Evolutionary conservation across 805 yeast species (phyloP).

Genomic region (Spencermartinsiella europaea): DNA sequence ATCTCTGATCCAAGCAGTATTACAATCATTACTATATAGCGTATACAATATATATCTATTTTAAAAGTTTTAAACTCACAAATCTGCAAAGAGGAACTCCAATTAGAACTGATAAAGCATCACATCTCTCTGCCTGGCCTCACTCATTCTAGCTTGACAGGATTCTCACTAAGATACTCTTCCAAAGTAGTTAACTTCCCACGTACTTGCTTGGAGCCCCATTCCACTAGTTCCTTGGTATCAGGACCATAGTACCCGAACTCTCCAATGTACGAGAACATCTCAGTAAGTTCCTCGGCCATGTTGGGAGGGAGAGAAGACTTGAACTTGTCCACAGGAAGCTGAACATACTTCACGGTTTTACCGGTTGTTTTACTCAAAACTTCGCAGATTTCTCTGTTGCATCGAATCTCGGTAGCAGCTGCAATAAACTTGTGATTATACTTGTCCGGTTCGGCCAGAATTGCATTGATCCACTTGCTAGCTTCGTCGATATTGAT

Average conservation of each 20-base stretch:
- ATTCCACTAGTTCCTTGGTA: slow-evolving; percentile 2
- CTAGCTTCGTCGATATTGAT: slow-evolving; percentile 4
- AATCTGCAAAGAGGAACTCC: no score
- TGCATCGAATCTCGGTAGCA: not conserved
- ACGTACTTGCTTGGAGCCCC: not conserved
- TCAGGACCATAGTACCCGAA: slow-evolving; percentile 11
- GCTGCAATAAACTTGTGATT: not conserved
- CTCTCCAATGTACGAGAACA: slow-evolving; percentile 4
- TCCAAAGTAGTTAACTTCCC: not conserved
- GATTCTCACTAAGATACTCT: not conserved
- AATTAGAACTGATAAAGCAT: no score
- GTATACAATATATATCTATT: no score
- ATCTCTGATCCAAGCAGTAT: no score
- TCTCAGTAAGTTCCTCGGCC: slow-evolving; percentile 4
- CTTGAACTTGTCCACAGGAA: slow-evolving; percentile 2
- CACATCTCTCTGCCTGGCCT: no score
- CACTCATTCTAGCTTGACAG: not conserved
- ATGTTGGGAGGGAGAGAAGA: not conserved
- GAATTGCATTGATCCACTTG: slow-evolving; percentile 7
- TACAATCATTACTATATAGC: no score
- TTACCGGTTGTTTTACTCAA: slow-evolving; percentile 5
- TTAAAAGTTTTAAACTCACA: no score
- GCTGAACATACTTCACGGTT: slow-evolving; percentile 3
- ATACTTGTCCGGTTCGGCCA: slow-evolving; percentile 8
- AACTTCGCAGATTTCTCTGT: not conserved